Percentiles rank a stretch among this genome's conserved stretches.
These are phyloP conservation scores for Yamadazyma nakazawae DNA, from an alignment of 805 yeast genomes.

Conservation along the genomic window DNA sequence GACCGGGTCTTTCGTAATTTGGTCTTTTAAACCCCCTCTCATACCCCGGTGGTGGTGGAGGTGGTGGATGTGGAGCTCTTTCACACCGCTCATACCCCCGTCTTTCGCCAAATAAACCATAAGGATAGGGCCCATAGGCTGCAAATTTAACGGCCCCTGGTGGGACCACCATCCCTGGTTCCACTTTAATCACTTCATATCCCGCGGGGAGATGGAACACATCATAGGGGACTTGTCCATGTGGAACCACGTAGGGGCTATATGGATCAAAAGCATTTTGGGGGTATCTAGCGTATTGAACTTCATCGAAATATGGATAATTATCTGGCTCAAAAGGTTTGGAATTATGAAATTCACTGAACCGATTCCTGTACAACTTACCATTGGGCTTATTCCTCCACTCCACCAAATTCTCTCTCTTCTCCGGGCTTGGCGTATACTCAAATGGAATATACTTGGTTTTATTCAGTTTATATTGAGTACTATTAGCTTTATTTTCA, in stretches of 20 bases:
- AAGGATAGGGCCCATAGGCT: not conserved
- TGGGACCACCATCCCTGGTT: conserved; percentile 27
- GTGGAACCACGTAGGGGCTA: not conserved
- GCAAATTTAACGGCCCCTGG: conserved; percentile 22
- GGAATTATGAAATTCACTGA: not conserved
- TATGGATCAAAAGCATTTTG: not conserved
- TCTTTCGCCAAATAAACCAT: not conserved
- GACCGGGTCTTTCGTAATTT: no score
- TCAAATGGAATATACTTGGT: not conserved
- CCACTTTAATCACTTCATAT: conserved; percentile 16
- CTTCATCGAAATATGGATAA: not conserved
- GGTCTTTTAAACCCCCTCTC: no score
- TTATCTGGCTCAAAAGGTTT: not conserved
- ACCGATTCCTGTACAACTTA: not conserved
- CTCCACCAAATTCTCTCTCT: not conserved
- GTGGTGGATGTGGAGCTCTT: no score
- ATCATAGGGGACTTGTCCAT: not conserved
- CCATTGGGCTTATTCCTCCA: not conserved
- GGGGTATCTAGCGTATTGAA: not conserved
- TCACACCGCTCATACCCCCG: not conserved
- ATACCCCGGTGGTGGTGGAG: no score
- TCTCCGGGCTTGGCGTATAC: not conserved
- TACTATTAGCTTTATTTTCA: not conserved
- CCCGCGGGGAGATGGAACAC: conserved; percentile 11
- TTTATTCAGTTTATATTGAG: not conserved